phyloP scores from a whole-genome alignment of 805 yeast genomes.

The Ascoidea tarda region DNA sequence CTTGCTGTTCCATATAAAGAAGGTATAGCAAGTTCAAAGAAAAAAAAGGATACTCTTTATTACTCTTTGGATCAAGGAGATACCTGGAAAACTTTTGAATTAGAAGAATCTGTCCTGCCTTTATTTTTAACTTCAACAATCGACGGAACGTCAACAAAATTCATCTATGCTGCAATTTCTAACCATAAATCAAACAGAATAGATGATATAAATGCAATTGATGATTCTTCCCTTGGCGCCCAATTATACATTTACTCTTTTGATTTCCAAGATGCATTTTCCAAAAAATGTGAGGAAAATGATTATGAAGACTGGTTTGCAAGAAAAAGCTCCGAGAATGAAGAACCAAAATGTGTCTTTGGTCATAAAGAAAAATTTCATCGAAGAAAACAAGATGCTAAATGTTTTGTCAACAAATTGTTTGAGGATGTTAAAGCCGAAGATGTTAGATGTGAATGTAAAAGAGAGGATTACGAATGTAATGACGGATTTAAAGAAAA shows the following conservation, averaged over 20 bases:
- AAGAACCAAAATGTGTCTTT: constrained; percentile 36
- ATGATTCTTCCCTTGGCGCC: not conserved
- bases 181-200: constrained; percentile 11
- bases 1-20: constrained; percentile 38
- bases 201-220: constrained; percentile 3
- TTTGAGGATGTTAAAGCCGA: constrained; percentile 29
- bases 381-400: constrained; percentile 50
- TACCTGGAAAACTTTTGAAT: constrained; percentile 39
- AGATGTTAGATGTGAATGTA: constrained; percentile 51
- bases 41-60: constrained; percentile 14
- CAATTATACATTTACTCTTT: constrained; percentile 18
- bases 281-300: constrained; percentile 23
- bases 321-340: constrained; percentile 17
- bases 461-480: constrained; percentile 60
- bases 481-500: constrained; percentile 30
- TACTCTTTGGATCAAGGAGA: constrained; percentile 67
- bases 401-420: constrained; percentile 42
- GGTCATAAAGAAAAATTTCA: constrained; percentile 53
- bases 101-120: constrained; percentile 31
- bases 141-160: constrained; percentile 56
- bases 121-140: constrained; percentile 36
- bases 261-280: constrained; percentile 45
- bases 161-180: constrained; percentile 33
- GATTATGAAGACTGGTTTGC: constrained; percentile 62
- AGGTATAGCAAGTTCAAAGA: constrained; percentile 18